Conservation (phyloP, 192 early-diverging fungal species). For the Coemansia sp. region DNA sequence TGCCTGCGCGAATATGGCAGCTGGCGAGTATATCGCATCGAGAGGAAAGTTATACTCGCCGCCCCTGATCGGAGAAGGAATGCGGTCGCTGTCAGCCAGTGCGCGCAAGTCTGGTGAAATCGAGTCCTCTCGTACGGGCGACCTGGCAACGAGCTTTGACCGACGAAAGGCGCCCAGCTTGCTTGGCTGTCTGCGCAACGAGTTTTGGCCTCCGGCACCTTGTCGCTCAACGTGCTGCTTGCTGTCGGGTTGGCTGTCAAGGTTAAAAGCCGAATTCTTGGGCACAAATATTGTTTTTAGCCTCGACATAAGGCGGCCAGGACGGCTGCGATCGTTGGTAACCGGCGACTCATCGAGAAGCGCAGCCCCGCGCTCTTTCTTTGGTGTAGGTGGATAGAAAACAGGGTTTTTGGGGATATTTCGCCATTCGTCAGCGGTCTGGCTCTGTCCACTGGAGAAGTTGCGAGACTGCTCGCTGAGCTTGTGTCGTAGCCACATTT, state of each 20-base stretch:
- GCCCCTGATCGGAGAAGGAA: constrained; percentile 9
- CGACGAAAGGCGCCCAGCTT: constrained; percentile 23
- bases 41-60: not conserved
- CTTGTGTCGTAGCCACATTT: constrained; percentile 36
- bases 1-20: constrained; percentile 3
- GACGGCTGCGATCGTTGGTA: constrained; percentile 10
- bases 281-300: constrained; percentile 39
- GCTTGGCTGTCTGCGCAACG: not conserved
- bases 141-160: constrained; percentile 41
- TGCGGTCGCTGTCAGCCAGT: constrained; percentile 34
- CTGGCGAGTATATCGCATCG: not conserved
- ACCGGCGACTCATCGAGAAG: constrained; percentile 8
- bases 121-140: constrained; percentile 43
- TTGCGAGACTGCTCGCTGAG: not conserved
- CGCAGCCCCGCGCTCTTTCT: not conserved
- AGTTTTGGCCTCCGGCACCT: not conserved
- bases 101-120: constrained; percentile 40
- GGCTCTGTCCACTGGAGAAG: not conserved
- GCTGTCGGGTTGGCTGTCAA: constrained; percentile 1
- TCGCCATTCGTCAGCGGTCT: not conserved
- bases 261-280: constrained; percentile 1
- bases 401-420: constrained; percentile 48
- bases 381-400: constrained; percentile 48
- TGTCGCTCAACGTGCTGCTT: not conserved
- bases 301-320: constrained; percentile 30